A percentile compares a stretch with the other conserved stretches of the same genome.
Evolutionary conservation across 2,329 filamentous ascomycete genomes (phyloP).

Genomic region (Fusarium zealandicum): DNA sequence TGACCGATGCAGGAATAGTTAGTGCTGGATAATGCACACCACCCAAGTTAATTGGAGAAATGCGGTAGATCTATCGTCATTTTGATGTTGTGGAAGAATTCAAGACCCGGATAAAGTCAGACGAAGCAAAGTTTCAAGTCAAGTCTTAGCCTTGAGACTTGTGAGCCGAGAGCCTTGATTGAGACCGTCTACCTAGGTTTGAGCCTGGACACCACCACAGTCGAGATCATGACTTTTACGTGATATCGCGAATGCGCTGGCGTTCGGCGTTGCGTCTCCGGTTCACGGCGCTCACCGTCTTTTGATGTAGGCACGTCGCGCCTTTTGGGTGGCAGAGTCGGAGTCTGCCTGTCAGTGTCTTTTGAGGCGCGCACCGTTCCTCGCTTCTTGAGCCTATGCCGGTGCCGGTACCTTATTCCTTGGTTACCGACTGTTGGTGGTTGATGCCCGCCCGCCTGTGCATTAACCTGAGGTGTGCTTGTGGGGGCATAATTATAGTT

Average conservation of each 20-base stretch:
- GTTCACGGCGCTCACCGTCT: slow-evolving; percentile 31
- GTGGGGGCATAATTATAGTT: slow-evolving; percentile 12
- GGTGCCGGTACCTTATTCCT: slow-evolving; percentile 22
- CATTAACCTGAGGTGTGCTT: too few species aligned
- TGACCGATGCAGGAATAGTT: slow-evolving; percentile 9
- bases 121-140: too few species aligned
- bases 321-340: not conserved
- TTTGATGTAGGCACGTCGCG: slow-evolving; percentile 15
- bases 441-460: too few species aligned
- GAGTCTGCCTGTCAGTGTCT: slow-evolving; percentile 5
- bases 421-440: slow-evolving; percentile 22
- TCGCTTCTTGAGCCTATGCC: slow-evolving; percentile 10
- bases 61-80: slow-evolving; percentile 18
- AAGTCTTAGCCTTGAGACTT: too few species aligned
- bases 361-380: slow-evolving; percentile 11
- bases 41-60: not conserved
- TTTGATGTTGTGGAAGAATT: not conserved
- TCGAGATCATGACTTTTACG: slow-evolving; percentile 16
- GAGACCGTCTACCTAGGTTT: not conserved
- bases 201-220: not conserved
- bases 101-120: not conserved
- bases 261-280: slow-evolving; percentile 24
- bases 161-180: too few species aligned
- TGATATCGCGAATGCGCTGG: slow-evolving; percentile 13
- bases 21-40: slow-evolving; percentile 14